Percentiles rank a stretch among this genome's conserved stretches.
Conservation (phyloP, 2,329 filamentous ascomycete genomes). For the Penicillium nordicum region DNA sequence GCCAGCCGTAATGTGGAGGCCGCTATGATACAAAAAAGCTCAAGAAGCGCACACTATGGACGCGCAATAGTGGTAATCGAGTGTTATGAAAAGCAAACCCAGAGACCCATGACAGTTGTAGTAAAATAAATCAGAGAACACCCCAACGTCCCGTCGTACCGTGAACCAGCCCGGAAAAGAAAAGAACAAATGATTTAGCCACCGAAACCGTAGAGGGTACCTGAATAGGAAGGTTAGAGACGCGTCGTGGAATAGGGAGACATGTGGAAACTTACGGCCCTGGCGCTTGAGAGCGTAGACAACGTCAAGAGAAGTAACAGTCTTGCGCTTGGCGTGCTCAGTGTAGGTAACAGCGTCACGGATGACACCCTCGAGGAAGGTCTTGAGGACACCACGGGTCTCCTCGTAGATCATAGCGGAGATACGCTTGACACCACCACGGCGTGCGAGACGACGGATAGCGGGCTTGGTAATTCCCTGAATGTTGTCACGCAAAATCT, state of each 20-base stretch:
- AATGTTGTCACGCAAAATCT: slow-evolving; percentile 99
- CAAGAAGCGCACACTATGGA: slow-evolving; percentile 40
- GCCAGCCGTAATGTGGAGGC: slow-evolving; percentile 37
- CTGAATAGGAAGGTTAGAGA: slow-evolving; percentile 27
- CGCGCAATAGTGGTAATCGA: slow-evolving; percentile 39
- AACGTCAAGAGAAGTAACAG: slow-evolving; percentile 56
- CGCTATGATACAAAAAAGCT: slow-evolving; percentile 44
- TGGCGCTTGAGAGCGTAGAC: slow-evolving; percentile 63
- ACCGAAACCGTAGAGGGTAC: slow-evolving; percentile 85
- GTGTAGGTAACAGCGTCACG: slow-evolving; percentile 77
- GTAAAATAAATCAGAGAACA: slow-evolving; percentile 40
- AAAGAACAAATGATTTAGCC: slow-evolving; percentile 58
- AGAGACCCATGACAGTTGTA: slow-evolving; percentile 42
- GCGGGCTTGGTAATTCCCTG: slow-evolving; percentile 99
- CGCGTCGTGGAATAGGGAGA: not conserved
- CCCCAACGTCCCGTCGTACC: slow-evolving; percentile 47
- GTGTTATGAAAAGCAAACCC: slow-evolving; percentile 41
- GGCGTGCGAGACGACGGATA: slow-evolving; percentile 95
- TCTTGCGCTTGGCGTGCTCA: slow-evolving; percentile 72
- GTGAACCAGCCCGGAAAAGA: slow-evolving; percentile 42
- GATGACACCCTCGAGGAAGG: slow-evolving; percentile 79
- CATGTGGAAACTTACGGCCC: slow-evolving; percentile 46
- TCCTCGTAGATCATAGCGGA: slow-evolving; percentile 91
- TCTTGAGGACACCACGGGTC: slow-evolving; percentile 78
- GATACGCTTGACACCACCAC: slow-evolving; percentile 99